Conservation (phyloP, 2,329 filamentous ascomycete genomes). For the Tympanopsis confertula region DNA sequence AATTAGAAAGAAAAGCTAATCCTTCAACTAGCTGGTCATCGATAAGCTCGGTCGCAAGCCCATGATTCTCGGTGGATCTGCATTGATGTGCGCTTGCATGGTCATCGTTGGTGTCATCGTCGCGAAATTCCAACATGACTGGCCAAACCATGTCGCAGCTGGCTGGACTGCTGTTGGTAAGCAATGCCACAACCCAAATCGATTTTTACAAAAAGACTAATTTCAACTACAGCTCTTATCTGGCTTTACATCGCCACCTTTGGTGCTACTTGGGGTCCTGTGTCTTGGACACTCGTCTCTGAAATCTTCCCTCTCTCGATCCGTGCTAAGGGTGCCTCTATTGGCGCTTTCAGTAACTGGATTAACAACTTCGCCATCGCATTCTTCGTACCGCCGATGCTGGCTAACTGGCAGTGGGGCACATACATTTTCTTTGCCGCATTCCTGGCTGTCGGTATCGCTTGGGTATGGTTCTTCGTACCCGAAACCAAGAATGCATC, state of each 20-base stretch:
- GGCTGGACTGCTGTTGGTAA: slow-evolving; percentile 23
- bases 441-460: slow-evolving; percentile 29
- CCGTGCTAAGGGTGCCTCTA: slow-evolving; percentile 24
- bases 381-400: slow-evolving; percentile 30
- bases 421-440: slow-evolving; percentile 46
- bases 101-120: slow-evolving; percentile 27
- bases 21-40: slow-evolving; percentile 34
- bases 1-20: slow-evolving; percentile 17
- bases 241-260: slow-evolving; percentile 17
- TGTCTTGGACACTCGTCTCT: slow-evolving; percentile 19
- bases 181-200: no score
- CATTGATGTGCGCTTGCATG: slow-evolving; percentile 24
- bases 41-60: slow-evolving; percentile 27
- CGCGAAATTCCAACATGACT: slow-evolving; percentile 21
- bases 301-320: slow-evolving; percentile 26
- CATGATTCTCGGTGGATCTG: slow-evolving; percentile 21
- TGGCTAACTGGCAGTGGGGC: slow-evolving; percentile 29
- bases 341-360: slow-evolving; percentile 30
- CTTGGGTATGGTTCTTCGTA: slow-evolving; percentile 36
- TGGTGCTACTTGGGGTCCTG: slow-evolving; percentile 17
- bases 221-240: slow-evolving; percentile 12
- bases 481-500: slow-evolving; percentile 43
- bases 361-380: slow-evolving; percentile 33
- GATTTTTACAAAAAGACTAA: no score
- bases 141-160: slow-evolving; percentile 19